These are phyloP conservation scores for Tubosaeta brunneosetosa DNA, from an alignment of 768 basidiomycete genomes.

Conservation along the genomic window DNA sequence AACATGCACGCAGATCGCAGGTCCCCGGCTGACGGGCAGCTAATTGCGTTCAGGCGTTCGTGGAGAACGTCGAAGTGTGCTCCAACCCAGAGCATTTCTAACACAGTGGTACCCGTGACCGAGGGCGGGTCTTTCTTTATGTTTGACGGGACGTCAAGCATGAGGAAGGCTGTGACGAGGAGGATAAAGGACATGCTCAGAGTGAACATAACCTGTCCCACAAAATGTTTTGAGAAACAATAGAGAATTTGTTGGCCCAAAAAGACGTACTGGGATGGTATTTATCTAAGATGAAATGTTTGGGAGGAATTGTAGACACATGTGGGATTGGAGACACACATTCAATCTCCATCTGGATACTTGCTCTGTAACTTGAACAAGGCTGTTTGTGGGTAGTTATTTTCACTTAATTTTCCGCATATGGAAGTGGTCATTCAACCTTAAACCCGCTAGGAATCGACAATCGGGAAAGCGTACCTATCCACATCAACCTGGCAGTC, in stretches of 20 bases:
- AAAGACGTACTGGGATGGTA: not conserved
- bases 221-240: not conserved
- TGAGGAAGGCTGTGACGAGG: not conserved
- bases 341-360: too few relatives aligned
- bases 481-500: too few relatives aligned
- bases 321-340: not conserved
- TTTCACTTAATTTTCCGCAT: too few relatives aligned
- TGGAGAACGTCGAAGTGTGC: not conserved
- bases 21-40: not conserved
- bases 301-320: too few relatives aligned
- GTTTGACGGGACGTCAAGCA: not conserved
- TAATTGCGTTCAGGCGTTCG: not conserved
- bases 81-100: too few relatives aligned
- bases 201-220: not conserved
- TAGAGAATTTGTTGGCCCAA: not conserved
- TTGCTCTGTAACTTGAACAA: too few relatives aligned
- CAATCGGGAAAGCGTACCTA: too few relatives aligned
- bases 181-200: not conserved
- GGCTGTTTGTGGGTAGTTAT: too few relatives aligned
- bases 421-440: too few relatives aligned
- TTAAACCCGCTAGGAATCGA: too few relatives aligned
- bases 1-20: not conserved
- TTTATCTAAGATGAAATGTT: not conserved
- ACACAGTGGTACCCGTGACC: not conserved
- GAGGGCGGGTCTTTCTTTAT: not conserved